These are phyloP conservation scores for Bruguiera parviflora DNA, from an alignment of 345 rosid species.

Conservation along the genomic window DNA sequence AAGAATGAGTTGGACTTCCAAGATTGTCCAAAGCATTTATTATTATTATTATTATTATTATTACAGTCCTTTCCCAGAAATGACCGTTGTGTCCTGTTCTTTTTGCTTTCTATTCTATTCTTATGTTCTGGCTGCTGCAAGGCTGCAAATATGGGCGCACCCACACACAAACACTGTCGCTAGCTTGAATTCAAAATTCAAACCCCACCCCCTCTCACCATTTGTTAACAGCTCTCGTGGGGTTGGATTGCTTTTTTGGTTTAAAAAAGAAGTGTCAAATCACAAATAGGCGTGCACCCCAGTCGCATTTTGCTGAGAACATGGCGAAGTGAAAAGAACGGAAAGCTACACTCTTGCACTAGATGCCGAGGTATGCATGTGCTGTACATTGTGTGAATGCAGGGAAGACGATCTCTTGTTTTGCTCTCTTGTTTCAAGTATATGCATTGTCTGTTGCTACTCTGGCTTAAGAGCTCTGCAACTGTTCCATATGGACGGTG, in stretches of 20 bases:
- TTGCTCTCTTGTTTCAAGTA: no score
- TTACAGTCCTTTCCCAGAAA: background rate
- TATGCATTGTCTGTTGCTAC: no score
- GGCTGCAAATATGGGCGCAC: background rate
- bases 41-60: background rate
- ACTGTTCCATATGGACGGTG: no score
- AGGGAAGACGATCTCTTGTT: no score
- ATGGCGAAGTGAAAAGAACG: no score
- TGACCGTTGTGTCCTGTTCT: constrained; percentile 34
- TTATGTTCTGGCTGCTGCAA: background rate
- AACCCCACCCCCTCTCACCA: constrained; percentile 9
- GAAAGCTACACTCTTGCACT: no score
- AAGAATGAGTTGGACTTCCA: constrained; percentile 24
- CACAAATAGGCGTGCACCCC: no score
- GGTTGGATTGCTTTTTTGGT: background rate
- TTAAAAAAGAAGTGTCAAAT: background rate
- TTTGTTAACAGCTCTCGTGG: background rate
- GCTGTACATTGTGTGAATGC: no score
- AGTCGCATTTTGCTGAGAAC: no score
- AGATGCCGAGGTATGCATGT: no score
- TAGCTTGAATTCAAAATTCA: constrained; percentile 38
- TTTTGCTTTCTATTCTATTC: background rate
- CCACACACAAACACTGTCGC: constrained; percentile 2
- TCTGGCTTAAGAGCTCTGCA: no score
- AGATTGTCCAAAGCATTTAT: background rate